Percentiles rank a stretch among this genome's conserved stretches.
These are phyloP conservation scores for Ascosphaera pollenicola DNA, from an alignment of 2,329 filamentous ascomycete genomes.

Conservation along the genomic window DNA sequence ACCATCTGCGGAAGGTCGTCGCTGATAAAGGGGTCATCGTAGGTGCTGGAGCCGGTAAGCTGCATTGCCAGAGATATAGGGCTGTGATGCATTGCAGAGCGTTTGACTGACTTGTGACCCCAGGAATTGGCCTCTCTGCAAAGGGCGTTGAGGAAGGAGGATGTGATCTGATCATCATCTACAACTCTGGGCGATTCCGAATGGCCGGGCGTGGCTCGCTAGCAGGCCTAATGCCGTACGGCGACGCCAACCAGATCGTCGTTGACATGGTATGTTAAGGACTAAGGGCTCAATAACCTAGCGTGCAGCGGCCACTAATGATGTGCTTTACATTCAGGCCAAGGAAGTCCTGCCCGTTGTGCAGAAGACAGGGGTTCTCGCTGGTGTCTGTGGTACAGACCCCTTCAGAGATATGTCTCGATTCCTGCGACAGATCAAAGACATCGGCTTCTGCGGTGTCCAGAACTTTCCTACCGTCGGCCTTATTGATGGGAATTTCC, in stretches of 20 bases:
- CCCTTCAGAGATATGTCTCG: conserved; percentile 40
- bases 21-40: conserved; percentile 36
- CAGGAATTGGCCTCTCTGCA: conserved; percentile 45
- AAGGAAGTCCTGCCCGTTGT: conserved; percentile 45
- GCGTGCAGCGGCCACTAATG: neutral
- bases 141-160: conserved; percentile 49
- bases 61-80: neutral
- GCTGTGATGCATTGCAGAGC: neutral
- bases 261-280: conserved; percentile 35
- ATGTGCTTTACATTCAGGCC: conserved; percentile 21
- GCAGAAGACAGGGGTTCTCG: conserved; percentile 40
- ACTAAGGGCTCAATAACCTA: neutral
- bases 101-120: no score
- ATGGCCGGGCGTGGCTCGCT: conserved; percentile 51
- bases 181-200: conserved; percentile 49
- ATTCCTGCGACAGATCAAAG: conserved; percentile 38
- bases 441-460: conserved; percentile 43
- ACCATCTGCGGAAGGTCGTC: conserved; percentile 31
- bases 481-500: conserved; percentile 45
- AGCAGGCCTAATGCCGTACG: conserved; percentile 49
- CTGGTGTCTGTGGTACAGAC: conserved; percentile 49
- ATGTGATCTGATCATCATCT: conserved; percentile 47
- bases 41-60: conserved; percentile 39
- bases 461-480: conserved; percentile 58
- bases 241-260: conserved; percentile 47